Evolutionary conservation across 176 grass and related monocot species (phyloP).

Genomic region (Oryza officinalis): DNA sequence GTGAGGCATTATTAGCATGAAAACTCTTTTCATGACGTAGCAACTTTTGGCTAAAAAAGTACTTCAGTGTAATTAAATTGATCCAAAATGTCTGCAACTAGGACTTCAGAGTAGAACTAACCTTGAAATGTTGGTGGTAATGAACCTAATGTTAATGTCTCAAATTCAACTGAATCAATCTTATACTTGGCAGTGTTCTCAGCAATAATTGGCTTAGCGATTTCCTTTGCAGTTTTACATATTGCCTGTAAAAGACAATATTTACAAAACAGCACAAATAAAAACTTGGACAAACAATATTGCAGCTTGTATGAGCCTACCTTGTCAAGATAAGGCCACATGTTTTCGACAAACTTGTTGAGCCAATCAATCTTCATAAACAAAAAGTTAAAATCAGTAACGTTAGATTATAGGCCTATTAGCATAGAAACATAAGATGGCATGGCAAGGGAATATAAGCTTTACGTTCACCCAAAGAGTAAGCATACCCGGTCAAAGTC

Average conservation of each 20-base stretch:
- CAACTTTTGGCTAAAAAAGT: background rate
- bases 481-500: constrained; percentile 75
- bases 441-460: constrained; percentile 2
- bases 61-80: background rate
- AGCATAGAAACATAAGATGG: constrained; percentile 3
- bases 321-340: constrained; percentile 97
- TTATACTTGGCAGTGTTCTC: constrained; percentile 82
- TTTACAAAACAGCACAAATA: background rate
- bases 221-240: constrained; percentile 77
- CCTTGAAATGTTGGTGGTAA: constrained; percentile 82
- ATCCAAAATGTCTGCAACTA: constrained; percentile 20
- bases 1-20: background rate
- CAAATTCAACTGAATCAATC: constrained; percentile 85
- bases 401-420: background rate
- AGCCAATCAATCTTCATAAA: constrained; percentile 75
- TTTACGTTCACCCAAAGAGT: background rate
- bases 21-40: background rate
- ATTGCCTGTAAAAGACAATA: constrained; percentile 58
- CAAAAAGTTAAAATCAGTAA: background rate
- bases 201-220: constrained; percentile 80
- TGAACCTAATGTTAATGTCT: constrained; percentile 76
- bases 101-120: constrained; percentile 22
- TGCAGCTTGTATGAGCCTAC: constrained; percentile 26
- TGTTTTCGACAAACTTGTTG: constrained; percentile 67
- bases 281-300: background rate